A percentile compares a stretch with the other conserved stretches of the same genome.
These are phyloP conservation scores for Phytophthora europaea DNA, from an alignment of 352 stramenopile genomes.

Conservation along the genomic window DNA sequence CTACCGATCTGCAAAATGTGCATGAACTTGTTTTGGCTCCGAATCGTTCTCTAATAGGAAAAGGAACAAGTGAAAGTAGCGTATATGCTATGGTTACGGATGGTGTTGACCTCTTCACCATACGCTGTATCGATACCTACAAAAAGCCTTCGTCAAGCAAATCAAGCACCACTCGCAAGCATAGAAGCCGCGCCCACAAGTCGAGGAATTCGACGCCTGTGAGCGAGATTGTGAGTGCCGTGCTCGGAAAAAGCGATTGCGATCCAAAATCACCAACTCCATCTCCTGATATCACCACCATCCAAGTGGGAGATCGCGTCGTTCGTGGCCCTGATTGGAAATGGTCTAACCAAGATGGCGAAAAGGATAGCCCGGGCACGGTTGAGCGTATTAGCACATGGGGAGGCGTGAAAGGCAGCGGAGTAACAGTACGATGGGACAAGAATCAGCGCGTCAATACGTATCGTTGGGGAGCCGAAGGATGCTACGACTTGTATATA, in stretches of 20 bases:
- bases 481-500: slow-evolving; percentile 81
- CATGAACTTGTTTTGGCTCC: slow-evolving; percentile 71
- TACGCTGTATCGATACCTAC: slow-evolving; percentile 73
- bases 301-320: slow-evolving; percentile 77
- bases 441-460: slow-evolving; percentile 88
- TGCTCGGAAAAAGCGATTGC: slow-evolving; percentile 30
- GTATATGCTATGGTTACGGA: slow-evolving; percentile 84
- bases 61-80: slow-evolving; percentile 59
- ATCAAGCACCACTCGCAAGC: slow-evolving; percentile 40
- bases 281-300: slow-evolving; percentile 22
- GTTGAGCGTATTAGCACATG: slow-evolving; percentile 84
- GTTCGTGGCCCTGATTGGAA: slow-evolving; percentile 84
- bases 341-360: slow-evolving; percentile 83
- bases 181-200: slow-evolving; percentile 35
- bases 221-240: slow-evolving; percentile 37
- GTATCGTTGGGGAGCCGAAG: slow-evolving; percentile 82
- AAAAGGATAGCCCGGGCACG: slow-evolving; percentile 66
- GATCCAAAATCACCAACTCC: slow-evolving; percentile 19
- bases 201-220: slow-evolving; percentile 43
- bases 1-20: slow-evolving; percentile 47
- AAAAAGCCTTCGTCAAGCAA: slow-evolving; percentile 48
- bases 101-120: slow-evolving; percentile 64
- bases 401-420: slow-evolving; percentile 79
- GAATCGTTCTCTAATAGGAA: slow-evolving; percentile 40
- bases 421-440: slow-evolving; percentile 85